These are phyloP conservation scores for Syzygium jambos DNA, from an alignment of 345 rosid genomes.

Conservation along the genomic window DNA sequence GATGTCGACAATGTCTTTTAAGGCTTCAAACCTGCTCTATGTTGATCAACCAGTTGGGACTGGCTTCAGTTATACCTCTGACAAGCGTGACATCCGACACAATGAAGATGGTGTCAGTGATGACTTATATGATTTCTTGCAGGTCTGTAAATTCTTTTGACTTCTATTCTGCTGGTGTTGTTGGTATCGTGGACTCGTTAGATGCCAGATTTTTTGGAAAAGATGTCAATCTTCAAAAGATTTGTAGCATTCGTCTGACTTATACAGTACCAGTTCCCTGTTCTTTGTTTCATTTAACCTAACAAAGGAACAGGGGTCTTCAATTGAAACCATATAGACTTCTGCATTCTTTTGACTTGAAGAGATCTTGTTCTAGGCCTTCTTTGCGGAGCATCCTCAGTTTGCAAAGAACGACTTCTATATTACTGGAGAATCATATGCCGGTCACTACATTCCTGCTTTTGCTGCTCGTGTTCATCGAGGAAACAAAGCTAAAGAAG, in stretches of 20 bases:
- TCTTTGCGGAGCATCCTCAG: conserved; percentile 88
- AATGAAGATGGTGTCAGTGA: conserved; percentile 81
- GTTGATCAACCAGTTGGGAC: conserved; percentile 98
- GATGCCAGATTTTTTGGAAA: not conserved
- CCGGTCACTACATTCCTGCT: conserved; percentile 99
- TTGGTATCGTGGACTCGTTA: not conserved
- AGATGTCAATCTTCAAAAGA: not conserved
- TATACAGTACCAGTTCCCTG: not conserved
- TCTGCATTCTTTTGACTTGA: not conserved
- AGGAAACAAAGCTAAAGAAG: conserved; percentile 93
- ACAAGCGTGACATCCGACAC: conserved; percentile 78
- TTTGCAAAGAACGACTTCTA: conserved; percentile 70
- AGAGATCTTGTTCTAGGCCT: conserved; percentile 40
- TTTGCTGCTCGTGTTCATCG: conserved; percentile 83
- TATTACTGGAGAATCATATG: conserved; percentile 98
- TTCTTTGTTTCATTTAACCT: not conserved
- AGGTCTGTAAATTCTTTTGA: conserved; percentile 32
- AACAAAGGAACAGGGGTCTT: not conserved
- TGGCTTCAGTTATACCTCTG: conserved; percentile 92
- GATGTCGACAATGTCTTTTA: not conserved
- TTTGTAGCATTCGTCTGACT: not conserved
- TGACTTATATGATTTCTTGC: conserved; percentile 92
- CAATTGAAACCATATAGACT: not conserved
- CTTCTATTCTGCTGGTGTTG: not conserved
- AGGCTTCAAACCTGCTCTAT: conserved; percentile 90